Conservation (phyloP, 345 rosid genomes). For the Euclidium syriacum region DNA sequence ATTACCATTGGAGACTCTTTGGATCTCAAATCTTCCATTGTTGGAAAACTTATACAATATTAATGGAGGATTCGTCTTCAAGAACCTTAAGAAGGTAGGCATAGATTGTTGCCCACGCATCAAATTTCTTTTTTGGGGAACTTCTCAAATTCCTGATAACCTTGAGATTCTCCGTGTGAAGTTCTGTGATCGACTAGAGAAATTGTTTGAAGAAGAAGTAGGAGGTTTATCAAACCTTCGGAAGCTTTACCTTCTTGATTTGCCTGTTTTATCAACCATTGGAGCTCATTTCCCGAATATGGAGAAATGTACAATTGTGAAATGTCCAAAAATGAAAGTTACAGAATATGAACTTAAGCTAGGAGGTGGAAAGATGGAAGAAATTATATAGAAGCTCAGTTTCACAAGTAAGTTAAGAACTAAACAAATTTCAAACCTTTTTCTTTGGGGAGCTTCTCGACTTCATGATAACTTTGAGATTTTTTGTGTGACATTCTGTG, state of each 20-base stretch:
- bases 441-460: too few species aligned
- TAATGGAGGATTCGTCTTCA: slow-evolving; percentile 21
- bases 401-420: too few species aligned
- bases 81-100: slow-evolving; percentile 36
- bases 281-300: slow-evolving; percentile 15
- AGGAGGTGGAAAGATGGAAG: too few species aligned
- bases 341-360: too few species aligned
- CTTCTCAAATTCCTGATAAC: slow-evolving; percentile 7
- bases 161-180: too few species aligned
- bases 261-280: slow-evolving; percentile 30
- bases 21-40: slow-evolving; percentile 41
- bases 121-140: slow-evolving; percentile 14
- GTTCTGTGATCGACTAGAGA: too few species aligned
- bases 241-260: slow-evolving; percentile 31
- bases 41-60: slow-evolving; percentile 18
- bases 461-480: too few species aligned
- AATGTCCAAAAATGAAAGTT: slow-evolving; percentile 15
- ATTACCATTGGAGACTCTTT: slow-evolving; percentile 31
- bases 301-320: neutral
- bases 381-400: too few species aligned
- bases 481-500: too few species aligned
- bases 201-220: too few species aligned
- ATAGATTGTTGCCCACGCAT: slow-evolving; percentile 49
- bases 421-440: too few species aligned
- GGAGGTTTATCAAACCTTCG: too few species aligned